Evolutionary conservation across 2,329 filamentous ascomycete species (phyloP), one percentile per base, ranked within the genome.

Genomic region (Fusarium coffeatum): DNA sequence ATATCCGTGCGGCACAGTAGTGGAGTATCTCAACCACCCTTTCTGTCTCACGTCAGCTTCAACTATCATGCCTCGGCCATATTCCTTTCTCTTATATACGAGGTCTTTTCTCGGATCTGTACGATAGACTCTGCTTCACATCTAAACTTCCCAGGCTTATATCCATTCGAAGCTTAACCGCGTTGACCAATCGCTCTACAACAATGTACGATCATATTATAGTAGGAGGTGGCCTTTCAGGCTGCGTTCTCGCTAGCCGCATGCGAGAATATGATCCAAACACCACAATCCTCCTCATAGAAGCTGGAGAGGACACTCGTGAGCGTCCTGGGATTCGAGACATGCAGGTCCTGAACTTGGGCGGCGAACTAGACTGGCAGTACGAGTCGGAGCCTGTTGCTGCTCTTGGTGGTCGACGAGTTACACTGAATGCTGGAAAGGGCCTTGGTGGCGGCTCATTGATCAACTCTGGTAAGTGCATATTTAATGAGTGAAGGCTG

Each of bases 381-480:
- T 82, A 81, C 48, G 47, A 72, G n/a, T 78, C 75, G 2, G 75
- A 76, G 47, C 78, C 80, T 3, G 76, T 78, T 28, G 63, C 62
- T 3, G 54, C 71, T 15, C 59, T 78, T 7, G 63, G 69, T 18
- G 66, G 72, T 27, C 77, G 78, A 9, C 45, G 55, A 7, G 59
- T 78, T 43, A 60, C 61, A 8, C 64, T 77, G 23, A 74, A 76
- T 30, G 69, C 77, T 9, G 80, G 79, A 5, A 84, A 82, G 55
- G 80, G 77, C 4, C 74, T 85, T 6, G 79, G 81, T 1, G 83
- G 83, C 0, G 78, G 80, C 7, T 77, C 78, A 2, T 76, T 78
- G 5, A 81, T 82, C 41, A 84, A 85, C 59, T 80, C 76, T 20
- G 77, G 78, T 66, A 67, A 12, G 23, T 12, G 18, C 28, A 47